Conservation (phyloP, 2,329 filamentous ascomycete species). For the Aspergillus brasiliensis region DNA sequence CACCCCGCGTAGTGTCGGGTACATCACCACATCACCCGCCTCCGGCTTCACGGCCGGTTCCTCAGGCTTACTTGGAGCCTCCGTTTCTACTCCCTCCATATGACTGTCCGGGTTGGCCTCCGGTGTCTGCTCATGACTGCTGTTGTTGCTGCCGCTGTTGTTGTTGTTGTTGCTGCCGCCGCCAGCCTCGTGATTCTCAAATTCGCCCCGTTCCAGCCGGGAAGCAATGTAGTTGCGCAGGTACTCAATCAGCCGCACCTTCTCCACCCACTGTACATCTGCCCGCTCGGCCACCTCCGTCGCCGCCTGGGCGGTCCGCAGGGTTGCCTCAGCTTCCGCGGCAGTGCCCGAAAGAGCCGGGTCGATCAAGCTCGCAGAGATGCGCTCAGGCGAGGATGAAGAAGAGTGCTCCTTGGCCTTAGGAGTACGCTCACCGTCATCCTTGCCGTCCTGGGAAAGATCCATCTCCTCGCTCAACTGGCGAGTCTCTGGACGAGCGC, state of each 20-base stretch:
- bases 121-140: conserved; percentile 19
- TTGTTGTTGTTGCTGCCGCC: not conserved
- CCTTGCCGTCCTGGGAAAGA: conserved; percentile 33
- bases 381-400: conserved; percentile 22
- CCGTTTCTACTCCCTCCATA: conserved; percentile 41
- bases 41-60: conserved; percentile 25
- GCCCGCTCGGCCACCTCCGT: conserved; percentile 44
- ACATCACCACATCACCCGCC: conserved; percentile 31
- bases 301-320: conserved; percentile 40
- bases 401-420: conserved; percentile 28
- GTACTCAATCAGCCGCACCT: conserved; percentile 64
- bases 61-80: conserved; percentile 32
- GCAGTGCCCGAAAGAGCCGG: conserved; percentile 41
- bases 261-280: conserved; percentile 64
- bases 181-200: conserved; percentile 28
- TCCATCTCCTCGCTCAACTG: conserved; percentile 39
- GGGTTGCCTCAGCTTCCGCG: conserved; percentile 34
- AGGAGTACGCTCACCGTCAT: conserved; percentile 38
- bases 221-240: conserved; percentile 60
- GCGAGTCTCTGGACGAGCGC: conserved; percentile 49
- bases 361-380: conserved; percentile 46
- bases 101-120: conserved; percentile 21
- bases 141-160: not conserved
- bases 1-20: conserved; percentile 35
- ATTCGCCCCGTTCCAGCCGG: conserved; percentile 57